A percentile compares a stretch with the other conserved stretches of the same genome.
phyloP scores from a whole-genome alignment of 1,139 yeast genomes.

The Hemisphaericaspora subhashii region DNA sequence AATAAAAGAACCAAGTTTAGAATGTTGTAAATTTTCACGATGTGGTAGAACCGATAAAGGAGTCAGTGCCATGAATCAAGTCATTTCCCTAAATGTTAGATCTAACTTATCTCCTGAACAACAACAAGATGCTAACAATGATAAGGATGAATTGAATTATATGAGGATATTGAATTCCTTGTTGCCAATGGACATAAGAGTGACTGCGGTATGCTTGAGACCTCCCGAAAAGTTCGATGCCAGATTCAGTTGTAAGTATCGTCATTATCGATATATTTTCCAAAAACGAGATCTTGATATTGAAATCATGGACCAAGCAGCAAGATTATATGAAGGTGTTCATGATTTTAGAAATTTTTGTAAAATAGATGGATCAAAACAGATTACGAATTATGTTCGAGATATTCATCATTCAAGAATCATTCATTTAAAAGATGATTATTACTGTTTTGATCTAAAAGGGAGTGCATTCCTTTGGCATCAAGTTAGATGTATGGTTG shows the following conservation, averaged over 20 bases:
- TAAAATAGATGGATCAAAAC: constrained; percentile 91
- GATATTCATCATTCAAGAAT: constrained; percentile 56
- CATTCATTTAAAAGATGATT: constrained; percentile 40
- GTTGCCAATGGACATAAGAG: constrained; percentile 76
- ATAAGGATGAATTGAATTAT: constrained; percentile 72
- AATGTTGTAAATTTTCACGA: constrained; percentile 70
- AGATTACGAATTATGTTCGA: constrained; percentile 73
- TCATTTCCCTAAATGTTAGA: constrained; percentile 75
- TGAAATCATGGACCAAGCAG: constrained; percentile 69
- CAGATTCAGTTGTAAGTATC: constrained; percentile 76
- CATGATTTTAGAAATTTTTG: constrained; percentile 96
- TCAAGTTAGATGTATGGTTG: constrained; percentile 96
- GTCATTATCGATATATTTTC: constrained; percentile 88
- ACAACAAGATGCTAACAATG: constrained; percentile 56
- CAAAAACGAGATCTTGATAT: constrained; percentile 55
- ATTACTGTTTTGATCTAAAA: constrained; percentile 70
- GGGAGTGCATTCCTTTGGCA: constrained; percentile 98
- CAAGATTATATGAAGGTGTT: constrained; percentile 61
- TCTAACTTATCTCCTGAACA: constrained; percentile 60
- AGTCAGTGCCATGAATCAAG: constrained; percentile 96
- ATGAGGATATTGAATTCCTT: constrained; percentile 70
- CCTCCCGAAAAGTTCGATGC: constrained; percentile 90
- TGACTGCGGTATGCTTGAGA: constrained; percentile 78
- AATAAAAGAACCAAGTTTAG: constrained; percentile 61
- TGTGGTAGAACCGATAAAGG: constrained; percentile 98